These are phyloP conservation scores for Calonectria multiphialidica DNA, from an alignment of 2,329 filamentous ascomycete genomes.

Conservation along the genomic window DNA sequence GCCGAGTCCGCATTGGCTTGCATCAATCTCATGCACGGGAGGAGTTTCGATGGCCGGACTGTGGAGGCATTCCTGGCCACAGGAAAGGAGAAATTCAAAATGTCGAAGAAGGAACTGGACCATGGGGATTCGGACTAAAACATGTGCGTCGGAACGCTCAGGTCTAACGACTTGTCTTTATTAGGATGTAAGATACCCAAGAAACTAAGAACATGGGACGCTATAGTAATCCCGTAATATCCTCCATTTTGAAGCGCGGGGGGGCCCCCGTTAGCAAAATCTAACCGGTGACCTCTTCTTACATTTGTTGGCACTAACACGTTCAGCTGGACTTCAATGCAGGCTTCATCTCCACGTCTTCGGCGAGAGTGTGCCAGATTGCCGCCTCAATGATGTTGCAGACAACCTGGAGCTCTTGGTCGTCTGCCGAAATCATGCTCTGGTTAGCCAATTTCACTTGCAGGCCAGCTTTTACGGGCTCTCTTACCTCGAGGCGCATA, in stretches of 20 bases:
- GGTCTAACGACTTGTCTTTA: slow-evolving; percentile 17
- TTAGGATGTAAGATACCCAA: slow-evolving; percentile 45
- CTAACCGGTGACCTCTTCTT: background rate
- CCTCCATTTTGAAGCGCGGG: background rate
- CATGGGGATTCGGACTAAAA: slow-evolving; percentile 53
- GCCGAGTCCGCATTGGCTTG: slow-evolving; percentile 79
- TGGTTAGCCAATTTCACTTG: slow-evolving; percentile 4
- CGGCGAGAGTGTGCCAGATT: slow-evolving; percentile 72
- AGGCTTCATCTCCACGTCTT: slow-evolving; percentile 54
- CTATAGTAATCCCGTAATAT: slow-evolving; percentile 11
- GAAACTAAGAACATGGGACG: slow-evolving; percentile 22
- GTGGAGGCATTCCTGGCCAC: slow-evolving; percentile 80
- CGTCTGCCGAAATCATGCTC: slow-evolving; percentile 52
- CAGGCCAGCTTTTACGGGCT: background rate
- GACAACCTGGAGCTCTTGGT: slow-evolving; percentile 75
- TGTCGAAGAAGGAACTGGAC: slow-evolving; percentile 70
- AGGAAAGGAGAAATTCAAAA: slow-evolving; percentile 80
- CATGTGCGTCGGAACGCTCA: slow-evolving; percentile 6
- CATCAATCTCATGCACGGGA: slow-evolving; percentile 81
- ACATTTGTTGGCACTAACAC: background rate
- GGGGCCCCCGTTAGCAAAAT: background rate
- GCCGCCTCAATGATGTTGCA: slow-evolving; percentile 79
- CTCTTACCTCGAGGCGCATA: slow-evolving; percentile 78
- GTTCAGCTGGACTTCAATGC: slow-evolving; percentile 26
- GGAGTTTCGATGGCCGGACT: slow-evolving; percentile 79